Conservation (phyloP, 257 asterid species). For the Gardenia jasminoides region DNA sequence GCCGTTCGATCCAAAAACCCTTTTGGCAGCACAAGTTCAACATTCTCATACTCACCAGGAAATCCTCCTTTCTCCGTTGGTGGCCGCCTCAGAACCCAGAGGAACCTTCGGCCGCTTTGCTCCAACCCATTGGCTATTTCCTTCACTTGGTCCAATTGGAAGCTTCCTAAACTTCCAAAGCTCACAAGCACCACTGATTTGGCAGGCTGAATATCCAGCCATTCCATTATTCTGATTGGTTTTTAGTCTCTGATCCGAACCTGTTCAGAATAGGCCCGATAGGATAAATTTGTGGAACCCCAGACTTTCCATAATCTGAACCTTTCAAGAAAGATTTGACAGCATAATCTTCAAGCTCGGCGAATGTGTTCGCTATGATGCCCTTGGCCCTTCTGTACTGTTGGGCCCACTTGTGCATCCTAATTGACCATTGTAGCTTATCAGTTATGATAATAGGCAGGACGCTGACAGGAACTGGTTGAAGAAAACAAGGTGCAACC, state of each 20-base stretch:
- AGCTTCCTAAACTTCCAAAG: slow-evolving; percentile 22
- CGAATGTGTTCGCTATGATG: slow-evolving; percentile 8
- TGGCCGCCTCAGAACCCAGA: slow-evolving; percentile 17
- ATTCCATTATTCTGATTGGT: slow-evolving; percentile 5
- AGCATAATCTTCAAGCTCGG: slow-evolving; percentile 3
- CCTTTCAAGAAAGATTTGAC: not conserved
- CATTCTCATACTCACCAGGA: slow-evolving; percentile 13
- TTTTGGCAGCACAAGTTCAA: slow-evolving; percentile 12
- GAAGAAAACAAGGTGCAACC: not conserved
- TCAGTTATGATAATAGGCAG: not conserved
- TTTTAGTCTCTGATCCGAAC: not conserved
- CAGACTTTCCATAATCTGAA: not conserved
- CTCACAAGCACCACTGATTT: slow-evolving; percentile 21
- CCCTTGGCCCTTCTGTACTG: slow-evolving; percentile 3
- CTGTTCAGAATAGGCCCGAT: slow-evolving; percentile 5
- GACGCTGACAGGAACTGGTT: not conserved
- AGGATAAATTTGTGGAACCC: not conserved
- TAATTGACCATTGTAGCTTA: not conserved
- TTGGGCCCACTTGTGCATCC: not conserved
- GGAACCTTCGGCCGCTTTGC: slow-evolving; percentile 2
- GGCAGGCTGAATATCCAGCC: slow-evolving; percentile 16
- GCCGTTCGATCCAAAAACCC: slow-evolving; percentile 12
- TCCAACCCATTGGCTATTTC: slow-evolving; percentile 3
- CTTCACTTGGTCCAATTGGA: not conserved
- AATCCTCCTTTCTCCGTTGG: not conserved